Evolutionary conservation across 2,329 filamentous ascomycete genomes (phyloP).

Genomic region (Fusarium sp.): DNA sequence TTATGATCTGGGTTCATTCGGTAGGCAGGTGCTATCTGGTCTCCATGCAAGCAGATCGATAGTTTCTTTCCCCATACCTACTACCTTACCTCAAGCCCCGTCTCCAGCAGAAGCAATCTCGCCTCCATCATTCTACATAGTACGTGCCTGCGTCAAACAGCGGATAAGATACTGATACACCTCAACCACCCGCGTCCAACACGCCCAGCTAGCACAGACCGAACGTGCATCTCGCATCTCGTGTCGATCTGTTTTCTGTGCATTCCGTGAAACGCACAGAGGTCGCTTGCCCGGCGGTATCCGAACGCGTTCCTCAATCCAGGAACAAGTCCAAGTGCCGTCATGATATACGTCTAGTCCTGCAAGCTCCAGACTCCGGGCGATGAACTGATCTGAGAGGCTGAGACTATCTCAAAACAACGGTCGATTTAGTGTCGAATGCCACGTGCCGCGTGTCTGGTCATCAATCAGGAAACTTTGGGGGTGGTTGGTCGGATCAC

Average conservation of each 20-base stretch:
- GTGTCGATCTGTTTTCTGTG: conserved; percentile 7
- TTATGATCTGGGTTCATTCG: not conserved
- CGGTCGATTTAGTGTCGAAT: conserved; percentile 39
- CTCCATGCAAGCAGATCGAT: not conserved
- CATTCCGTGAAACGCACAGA: conserved; percentile 18
- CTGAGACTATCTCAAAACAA: conserved; percentile 44
- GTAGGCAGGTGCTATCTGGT: not conserved
- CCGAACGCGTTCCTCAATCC: conserved; percentile 5
- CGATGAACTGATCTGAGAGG: conserved; percentile 38
- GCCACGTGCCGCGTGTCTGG: conserved; percentile 43
- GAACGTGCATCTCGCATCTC: conserved; percentile 12
- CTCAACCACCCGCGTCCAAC: conserved; percentile 6
- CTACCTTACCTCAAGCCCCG: not conserved
- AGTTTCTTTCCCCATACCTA: not conserved
- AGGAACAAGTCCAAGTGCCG: conserved; percentile 6
- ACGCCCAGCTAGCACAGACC: conserved; percentile 30
- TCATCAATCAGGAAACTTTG: conserved; percentile 38
- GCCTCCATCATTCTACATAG: conserved; percentile 19
- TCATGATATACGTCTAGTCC: conserved; percentile 3
- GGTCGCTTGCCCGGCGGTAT: conserved; percentile 12
- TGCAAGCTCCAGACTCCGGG: conserved; percentile 16
- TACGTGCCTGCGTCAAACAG: conserved; percentile 11
- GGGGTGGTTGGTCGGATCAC: conserved; percentile 10
- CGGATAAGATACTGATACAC: conserved; percentile 13
- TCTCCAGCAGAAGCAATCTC: conserved; percentile 1